These are phyloP conservation scores for Aristolochia californica DNA, from an alignment of 164 flowering plant genomes.

Conservation along the genomic window DNA sequence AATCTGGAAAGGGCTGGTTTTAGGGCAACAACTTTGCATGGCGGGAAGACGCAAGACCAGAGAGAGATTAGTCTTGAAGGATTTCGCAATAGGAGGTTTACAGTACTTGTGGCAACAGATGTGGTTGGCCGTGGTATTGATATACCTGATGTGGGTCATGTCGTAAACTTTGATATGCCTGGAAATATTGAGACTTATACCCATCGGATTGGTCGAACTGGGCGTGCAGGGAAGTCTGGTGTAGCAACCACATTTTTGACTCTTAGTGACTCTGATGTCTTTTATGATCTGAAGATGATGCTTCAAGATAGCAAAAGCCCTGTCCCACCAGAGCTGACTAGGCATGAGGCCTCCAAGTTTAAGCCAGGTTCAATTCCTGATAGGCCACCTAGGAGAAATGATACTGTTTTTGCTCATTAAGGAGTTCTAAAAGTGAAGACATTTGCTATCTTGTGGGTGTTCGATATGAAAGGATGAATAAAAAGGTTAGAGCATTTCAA, in stretches of 20 bases:
- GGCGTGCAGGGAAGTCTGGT: conserved; percentile 94
- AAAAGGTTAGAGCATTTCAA: too few species aligned
- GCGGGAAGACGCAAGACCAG: conserved; percentile 90
- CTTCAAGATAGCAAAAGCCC: conserved; percentile 75
- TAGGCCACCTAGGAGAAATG: conserved; percentile 80
- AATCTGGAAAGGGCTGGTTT: conserved; percentile 60
- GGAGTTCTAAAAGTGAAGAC: neutral
- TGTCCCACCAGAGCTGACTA: conserved; percentile 84
- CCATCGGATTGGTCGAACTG: conserved; percentile 90
- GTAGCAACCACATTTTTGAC: conserved; percentile 87
- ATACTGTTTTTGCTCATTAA: conserved; percentile 71
- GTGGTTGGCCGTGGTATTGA: conserved; percentile 96
- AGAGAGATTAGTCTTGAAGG: conserved; percentile 92
- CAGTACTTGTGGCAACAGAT: conserved; percentile 92
- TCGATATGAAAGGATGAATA: too few species aligned
- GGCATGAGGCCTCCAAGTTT: conserved; percentile 86
- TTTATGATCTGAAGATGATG: conserved; percentile 93
- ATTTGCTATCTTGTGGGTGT: neutral
- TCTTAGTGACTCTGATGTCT: conserved; percentile 68
- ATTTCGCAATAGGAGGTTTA: conserved; percentile 71
- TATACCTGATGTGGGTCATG: conserved; percentile 89
- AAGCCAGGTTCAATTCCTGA: conserved; percentile 83
- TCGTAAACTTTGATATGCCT: conserved; percentile 83
- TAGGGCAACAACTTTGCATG: conserved; percentile 77
- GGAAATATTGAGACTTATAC: conserved; percentile 73